Percentiles rank a stretch among this genome's conserved stretches.
Conservation (phyloP, 129 eudicot genomes). For the Rutidosis leptorrhynchoides region DNA sequence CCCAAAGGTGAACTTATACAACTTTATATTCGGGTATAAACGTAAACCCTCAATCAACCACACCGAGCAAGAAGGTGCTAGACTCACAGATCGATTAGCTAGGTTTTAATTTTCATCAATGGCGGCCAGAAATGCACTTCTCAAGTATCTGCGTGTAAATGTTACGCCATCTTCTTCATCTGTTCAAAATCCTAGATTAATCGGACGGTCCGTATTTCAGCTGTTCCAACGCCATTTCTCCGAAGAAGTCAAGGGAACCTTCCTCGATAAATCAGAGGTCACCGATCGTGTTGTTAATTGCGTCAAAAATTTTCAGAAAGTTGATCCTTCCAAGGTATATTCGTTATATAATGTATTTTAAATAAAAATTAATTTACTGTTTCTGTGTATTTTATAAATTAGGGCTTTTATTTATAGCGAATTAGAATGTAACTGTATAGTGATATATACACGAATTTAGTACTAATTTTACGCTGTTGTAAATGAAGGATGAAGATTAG, state of each 20-base stretch:
- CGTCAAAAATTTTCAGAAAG: slow-evolving; percentile 85
- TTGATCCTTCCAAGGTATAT: slow-evolving; percentile 86
- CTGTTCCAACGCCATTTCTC: slow-evolving; percentile 64
- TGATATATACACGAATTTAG: background rate
- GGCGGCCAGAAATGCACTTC: slow-evolving; percentile 84
- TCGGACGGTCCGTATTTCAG: slow-evolving; percentile 33
- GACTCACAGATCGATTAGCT: slow-evolving; percentile 20
- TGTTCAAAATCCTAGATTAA: slow-evolving; percentile 44
- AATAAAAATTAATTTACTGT: background rate
- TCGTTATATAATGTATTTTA: background rate
- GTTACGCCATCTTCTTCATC: slow-evolving; percentile 29
- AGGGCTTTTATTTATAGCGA: slow-evolving; percentile 21
- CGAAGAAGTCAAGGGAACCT: slow-evolving; percentile 76
- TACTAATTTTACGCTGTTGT: background rate
- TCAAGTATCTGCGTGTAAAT: slow-evolving; percentile 66
- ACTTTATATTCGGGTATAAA: background rate
- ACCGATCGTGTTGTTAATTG: slow-evolving; percentile 74
- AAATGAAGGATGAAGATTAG: background rate
- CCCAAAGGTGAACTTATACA: background rate
- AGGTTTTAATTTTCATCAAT: slow-evolving; percentile 13
- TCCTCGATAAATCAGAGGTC: slow-evolving; percentile 92
- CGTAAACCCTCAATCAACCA: slow-evolving; percentile 39
- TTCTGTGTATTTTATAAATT: background rate
- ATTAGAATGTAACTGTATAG: background rate
- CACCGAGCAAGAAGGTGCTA: slow-evolving; percentile 33